These are phyloP conservation scores for Penicillium argentinense DNA, from an alignment of 495 filamentous ascomycete species.

Conservation along the genomic window DNA sequence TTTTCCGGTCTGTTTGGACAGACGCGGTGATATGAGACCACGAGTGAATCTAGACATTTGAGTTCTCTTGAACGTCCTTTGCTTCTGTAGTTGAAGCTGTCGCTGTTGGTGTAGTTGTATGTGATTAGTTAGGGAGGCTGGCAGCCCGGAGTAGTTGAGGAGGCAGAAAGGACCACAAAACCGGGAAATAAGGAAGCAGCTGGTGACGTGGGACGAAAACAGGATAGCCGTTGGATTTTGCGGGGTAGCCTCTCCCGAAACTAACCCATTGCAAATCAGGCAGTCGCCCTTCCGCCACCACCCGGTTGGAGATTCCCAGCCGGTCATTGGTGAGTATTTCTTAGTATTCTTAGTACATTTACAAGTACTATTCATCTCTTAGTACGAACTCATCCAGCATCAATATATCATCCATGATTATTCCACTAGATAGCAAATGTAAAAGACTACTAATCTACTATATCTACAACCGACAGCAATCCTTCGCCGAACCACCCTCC, in stretches of 20 bases:
- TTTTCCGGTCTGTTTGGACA: background rate
- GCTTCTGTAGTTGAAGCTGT: no score
- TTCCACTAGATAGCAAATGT: no score
- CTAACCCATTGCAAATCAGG: background rate
- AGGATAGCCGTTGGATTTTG: background rate
- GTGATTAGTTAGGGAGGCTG: no score
- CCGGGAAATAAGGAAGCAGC: background rate
- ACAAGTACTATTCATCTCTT: no score
- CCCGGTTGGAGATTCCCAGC: background rate
- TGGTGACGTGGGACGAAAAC: background rate
- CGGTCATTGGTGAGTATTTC: no score
- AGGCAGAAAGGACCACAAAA: background rate
- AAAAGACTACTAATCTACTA: no score
- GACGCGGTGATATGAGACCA: constrained; percentile 3
- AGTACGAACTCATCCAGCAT: no score
- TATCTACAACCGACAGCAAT: background rate
- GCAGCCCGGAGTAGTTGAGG: no score
- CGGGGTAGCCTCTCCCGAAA: background rate
- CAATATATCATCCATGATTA: background rate
- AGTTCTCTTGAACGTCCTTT: background rate
- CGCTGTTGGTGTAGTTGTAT: no score
- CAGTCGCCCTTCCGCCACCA: background rate
- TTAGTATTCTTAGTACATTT: no score
- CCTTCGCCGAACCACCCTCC: background rate
- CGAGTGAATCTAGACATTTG: constrained; percentile 4